phyloP scores from a whole-genome alignment of 179 eudicot genomes.

The Corrigiola litoralis region DNA sequence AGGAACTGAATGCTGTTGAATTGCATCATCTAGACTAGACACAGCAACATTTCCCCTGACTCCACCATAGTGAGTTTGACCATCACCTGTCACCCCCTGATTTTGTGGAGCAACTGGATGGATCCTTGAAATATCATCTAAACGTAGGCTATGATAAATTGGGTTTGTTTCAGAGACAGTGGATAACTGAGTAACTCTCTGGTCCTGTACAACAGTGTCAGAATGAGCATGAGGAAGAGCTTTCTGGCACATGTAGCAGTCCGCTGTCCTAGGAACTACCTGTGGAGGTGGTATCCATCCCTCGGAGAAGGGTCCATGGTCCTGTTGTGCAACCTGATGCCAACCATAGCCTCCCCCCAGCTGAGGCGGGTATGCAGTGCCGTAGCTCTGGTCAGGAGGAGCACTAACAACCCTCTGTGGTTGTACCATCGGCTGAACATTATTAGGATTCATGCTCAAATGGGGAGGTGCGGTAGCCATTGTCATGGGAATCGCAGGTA shows the following conservation, averaged over 20 bases:
- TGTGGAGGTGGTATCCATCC: slow-evolving; percentile 57
- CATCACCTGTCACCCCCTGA: slow-evolving; percentile 39
- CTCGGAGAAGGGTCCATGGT: slow-evolving; percentile 47
- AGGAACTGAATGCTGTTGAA: slow-evolving; percentile 31
- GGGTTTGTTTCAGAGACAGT: slow-evolving; percentile 41
- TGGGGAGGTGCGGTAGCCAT: slow-evolving; percentile 51
- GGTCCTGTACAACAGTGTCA: slow-evolving; percentile 63
- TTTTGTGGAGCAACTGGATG: slow-evolving; percentile 31
- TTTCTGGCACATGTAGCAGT: slow-evolving; percentile 81
- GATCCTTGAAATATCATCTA: slow-evolving; percentile 45
- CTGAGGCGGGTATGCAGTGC: slow-evolving; percentile 44
- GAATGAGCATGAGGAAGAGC: slow-evolving; percentile 92
- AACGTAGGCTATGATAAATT: slow-evolving; percentile 48
- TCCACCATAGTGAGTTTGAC: slow-evolving; percentile 33
- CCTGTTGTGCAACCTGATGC: slow-evolving; percentile 51
- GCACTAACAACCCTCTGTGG: slow-evolving; percentile 42
- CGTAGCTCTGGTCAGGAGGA: slow-evolving; percentile 55
- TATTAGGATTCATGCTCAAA: slow-evolving; percentile 46
- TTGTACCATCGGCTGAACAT: slow-evolving; percentile 32
- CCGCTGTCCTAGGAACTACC: slow-evolving; percentile 30
- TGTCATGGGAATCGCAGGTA: slow-evolving; percentile 52
- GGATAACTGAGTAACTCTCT: slow-evolving; percentile 37
- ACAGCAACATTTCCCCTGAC: slow-evolving; percentile 30
- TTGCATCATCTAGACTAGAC: slow-evolving; percentile 34
- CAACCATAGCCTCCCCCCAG: slow-evolving; percentile 59